Conservation (phyloP, 2,329 filamentous ascomycete genomes). For the Calonectria crousiana region DNA sequence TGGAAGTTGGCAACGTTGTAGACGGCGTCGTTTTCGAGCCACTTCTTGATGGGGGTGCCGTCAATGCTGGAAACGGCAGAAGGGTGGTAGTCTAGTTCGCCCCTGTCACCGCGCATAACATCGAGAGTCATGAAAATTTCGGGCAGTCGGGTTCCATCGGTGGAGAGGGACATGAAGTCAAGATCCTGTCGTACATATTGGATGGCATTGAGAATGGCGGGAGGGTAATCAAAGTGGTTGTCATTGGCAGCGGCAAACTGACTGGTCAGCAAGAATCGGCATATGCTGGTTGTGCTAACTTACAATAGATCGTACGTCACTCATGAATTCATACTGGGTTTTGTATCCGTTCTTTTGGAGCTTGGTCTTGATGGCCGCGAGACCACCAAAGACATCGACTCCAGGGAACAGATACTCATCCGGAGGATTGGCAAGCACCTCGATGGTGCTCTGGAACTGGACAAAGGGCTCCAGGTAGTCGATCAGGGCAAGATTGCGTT, state of each 20-base stretch:
- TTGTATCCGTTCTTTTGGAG: constrained; percentile 6
- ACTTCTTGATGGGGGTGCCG: constrained; percentile 33
- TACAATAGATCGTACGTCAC: constrained; percentile 40
- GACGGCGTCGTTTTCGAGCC: constrained; percentile 41
- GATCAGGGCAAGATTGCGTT: constrained; percentile 36
- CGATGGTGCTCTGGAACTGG: constrained; percentile 30
- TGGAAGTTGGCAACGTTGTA: constrained; percentile 28
- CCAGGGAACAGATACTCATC: constrained; percentile 19
- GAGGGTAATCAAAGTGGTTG: constrained; percentile 41
- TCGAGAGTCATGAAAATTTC: constrained; percentile 37
- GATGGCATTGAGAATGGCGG: constrained; percentile 38
- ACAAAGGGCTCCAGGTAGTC: constrained; percentile 34
- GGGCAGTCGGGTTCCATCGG: constrained; percentile 31
- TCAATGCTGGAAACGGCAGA: constrained; percentile 41
- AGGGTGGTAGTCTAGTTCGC: constrained; percentile 33
- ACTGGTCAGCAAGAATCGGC: constrained; percentile 3
- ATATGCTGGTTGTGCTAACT: not conserved
- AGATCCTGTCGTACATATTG: constrained; percentile 30
- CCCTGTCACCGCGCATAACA: constrained; percentile 27
- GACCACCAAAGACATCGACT: constrained; percentile 19
- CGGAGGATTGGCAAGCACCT: constrained; percentile 26
- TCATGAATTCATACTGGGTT: constrained; percentile 11
- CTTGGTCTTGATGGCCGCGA: constrained; percentile 20
- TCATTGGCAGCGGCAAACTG: constrained; percentile 40
- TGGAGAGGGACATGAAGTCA: constrained; percentile 34